These are phyloP conservation scores for Xylariaceae sp. DNA, from an alignment of 2,329 filamentous ascomycete genomes.

Conservation along the genomic window DNA sequence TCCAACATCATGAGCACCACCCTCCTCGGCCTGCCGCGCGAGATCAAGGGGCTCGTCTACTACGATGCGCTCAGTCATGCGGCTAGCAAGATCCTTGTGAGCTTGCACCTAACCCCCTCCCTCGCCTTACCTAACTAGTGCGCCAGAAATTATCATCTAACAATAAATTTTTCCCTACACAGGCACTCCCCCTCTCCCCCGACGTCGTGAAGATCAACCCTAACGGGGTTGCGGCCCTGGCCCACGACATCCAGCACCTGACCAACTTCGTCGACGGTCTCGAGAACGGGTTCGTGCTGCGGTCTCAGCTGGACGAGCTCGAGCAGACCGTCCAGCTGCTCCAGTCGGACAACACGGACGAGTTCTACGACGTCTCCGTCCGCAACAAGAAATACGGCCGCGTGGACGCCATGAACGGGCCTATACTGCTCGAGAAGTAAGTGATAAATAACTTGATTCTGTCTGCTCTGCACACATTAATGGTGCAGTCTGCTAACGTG, in stretches of 20 bases:
- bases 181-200: constrained; percentile 68
- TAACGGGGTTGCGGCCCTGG: constrained; percentile 73
- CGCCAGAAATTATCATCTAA: too few species aligned
- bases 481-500: too few species aligned
- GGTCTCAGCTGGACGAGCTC: constrained; percentile 85
- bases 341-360: constrained; percentile 83
- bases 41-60: constrained; percentile 97
- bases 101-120: constrained; percentile 19
- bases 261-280: constrained; percentile 81
- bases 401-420: constrained; percentile 86
- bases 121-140: too few species aligned
- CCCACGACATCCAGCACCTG: constrained; percentile 78
- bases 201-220: constrained; percentile 83
- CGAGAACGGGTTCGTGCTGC: constrained; percentile 76
- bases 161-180: not conserved
- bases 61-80: constrained; percentile 93
- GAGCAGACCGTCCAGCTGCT: constrained; percentile 89
- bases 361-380: constrained; percentile 89
- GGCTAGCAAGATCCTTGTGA: constrained; percentile 73
- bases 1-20: constrained; percentile 97
- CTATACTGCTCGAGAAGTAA: constrained; percentile 86
- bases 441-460: too few species aligned
- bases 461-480: too few species aligned
- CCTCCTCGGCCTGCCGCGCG: constrained; percentile 82
- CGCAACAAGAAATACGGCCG: constrained; percentile 90